A percentile compares a stretch with the other conserved stretches of the same genome.
Conservation (phyloP, 345 rosid species). For the Salix caprea region DNA sequence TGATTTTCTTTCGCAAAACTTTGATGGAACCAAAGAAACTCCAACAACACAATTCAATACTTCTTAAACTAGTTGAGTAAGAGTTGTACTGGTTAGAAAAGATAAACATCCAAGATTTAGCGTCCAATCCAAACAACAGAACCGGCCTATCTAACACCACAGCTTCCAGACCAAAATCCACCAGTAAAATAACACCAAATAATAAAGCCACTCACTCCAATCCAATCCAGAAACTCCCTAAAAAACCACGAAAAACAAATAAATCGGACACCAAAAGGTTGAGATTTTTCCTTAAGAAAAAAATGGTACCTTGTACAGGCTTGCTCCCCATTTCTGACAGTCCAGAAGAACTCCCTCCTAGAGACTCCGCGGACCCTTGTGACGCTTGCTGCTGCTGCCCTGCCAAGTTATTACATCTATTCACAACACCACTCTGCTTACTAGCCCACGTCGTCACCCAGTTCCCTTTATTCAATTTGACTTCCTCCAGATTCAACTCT, state of each 20-base stretch:
- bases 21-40: neutral
- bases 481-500: slow-evolving; percentile 38
- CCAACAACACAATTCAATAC: neutral
- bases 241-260: neutral
- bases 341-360: slow-evolving; percentile 55
- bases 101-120: slow-evolving; percentile 4
- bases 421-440: slow-evolving; percentile 17
- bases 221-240: neutral
- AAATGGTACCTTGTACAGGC: slow-evolving; percentile 47
- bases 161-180: neutral
- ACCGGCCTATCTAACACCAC: neutral
- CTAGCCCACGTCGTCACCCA: slow-evolving; percentile 21
- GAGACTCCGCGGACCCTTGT: slow-evolving; percentile 56
- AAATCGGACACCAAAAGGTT: neutral
- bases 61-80: neutral
- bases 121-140: neutral
- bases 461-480: slow-evolving; percentile 21
- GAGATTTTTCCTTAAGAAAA: neutral
- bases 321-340: slow-evolving; percentile 60
- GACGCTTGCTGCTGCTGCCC: slow-evolving; percentile 35
- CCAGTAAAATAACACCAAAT: neutral
- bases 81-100: neutral
- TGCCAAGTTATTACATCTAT: slow-evolving; percentile 7
- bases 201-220: neutral
- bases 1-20: neutral